A percentile compares a stretch with the other conserved stretches of the same genome.
These are phyloP conservation scores for Globisporangium middletonii DNA, from an alignment of 352 stramenopile species.

Conservation along the genomic window DNA sequence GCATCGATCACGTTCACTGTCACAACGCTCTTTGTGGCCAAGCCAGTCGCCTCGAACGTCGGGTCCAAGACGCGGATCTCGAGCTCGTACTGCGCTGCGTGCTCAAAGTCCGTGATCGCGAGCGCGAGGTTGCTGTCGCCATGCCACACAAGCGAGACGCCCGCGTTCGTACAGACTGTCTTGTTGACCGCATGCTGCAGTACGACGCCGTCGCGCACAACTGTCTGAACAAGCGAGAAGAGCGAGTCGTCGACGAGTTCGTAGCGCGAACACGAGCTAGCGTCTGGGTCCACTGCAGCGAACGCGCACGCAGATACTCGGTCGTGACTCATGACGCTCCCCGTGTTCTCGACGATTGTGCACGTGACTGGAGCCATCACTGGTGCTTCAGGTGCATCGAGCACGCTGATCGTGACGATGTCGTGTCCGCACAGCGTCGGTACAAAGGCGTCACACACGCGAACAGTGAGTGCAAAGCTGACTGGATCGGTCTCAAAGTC, in stretches of 20 bases:
- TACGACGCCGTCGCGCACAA: background rate
- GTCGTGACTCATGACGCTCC: slow-evolving; percentile 14
- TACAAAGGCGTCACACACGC: slow-evolving; percentile 33
- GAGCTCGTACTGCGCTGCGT: slow-evolving; percentile 23
- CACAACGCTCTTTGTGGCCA: slow-evolving; percentile 20
- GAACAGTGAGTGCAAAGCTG: slow-evolving; percentile 28
- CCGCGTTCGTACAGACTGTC: background rate
- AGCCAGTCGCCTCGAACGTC: slow-evolving; percentile 24
- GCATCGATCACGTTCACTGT: slow-evolving; percentile 33
- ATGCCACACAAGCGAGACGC: slow-evolving; percentile 3
- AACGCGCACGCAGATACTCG: slow-evolving; percentile 23
- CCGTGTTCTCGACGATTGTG: slow-evolving; percentile 40
- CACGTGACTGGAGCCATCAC: slow-evolving; percentile 24
- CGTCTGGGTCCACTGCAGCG: slow-evolving; percentile 34
- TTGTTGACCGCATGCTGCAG: background rate
- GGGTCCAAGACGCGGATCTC: slow-evolving; percentile 24
- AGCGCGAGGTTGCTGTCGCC: background rate
- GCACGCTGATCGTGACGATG: slow-evolving; percentile 24
- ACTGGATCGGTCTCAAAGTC: slow-evolving; percentile 41
- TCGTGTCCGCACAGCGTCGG: slow-evolving; percentile 29
- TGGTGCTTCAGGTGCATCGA: slow-evolving; percentile 32
- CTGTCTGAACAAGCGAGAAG: slow-evolving; percentile 1
- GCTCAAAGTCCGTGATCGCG: slow-evolving; percentile 30
- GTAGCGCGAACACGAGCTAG: slow-evolving; percentile 38
- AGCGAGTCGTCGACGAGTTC: slow-evolving; percentile 18